Evolutionary conservation across 2,329 filamentous ascomycete species (phyloP).

Genomic region (Cladosporium sp.): DNA sequence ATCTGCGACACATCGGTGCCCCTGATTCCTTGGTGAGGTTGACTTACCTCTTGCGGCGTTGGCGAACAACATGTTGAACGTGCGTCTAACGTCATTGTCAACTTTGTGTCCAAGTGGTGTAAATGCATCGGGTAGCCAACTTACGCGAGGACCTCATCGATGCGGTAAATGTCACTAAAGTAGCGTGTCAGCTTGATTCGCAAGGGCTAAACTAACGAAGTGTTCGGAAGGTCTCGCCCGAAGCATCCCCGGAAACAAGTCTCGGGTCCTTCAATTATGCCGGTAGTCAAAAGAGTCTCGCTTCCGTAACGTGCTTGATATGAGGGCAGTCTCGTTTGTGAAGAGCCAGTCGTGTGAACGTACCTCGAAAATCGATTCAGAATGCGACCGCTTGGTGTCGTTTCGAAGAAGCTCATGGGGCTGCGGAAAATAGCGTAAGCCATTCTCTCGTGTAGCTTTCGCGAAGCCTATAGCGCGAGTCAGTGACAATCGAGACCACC

Average conservation of each 20-base stretch:
- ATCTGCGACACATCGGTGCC: neutral
- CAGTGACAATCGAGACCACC: neutral
- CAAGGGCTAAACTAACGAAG: neutral
- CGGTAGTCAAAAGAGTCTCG: too few species aligned
- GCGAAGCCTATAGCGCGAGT: slow-evolving; percentile 61
- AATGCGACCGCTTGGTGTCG: slow-evolving; percentile 92
- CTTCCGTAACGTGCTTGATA: too few species aligned
- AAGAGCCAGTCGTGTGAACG: slow-evolving; percentile 24
- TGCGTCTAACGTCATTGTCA: slow-evolving; percentile 50
- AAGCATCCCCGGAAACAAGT: too few species aligned
- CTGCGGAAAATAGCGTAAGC: slow-evolving; percentile 94
- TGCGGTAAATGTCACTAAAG: slow-evolving; percentile 68
- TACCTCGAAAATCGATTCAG: slow-evolving; percentile 92
- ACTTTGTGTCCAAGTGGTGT: neutral
- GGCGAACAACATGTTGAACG: slow-evolving; percentile 82
- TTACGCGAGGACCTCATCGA: slow-evolving; percentile 84
- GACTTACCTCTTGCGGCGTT: slow-evolving; percentile 46
- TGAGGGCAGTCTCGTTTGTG: too few species aligned
- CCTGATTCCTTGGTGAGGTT: neutral
- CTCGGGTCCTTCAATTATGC: too few species aligned
- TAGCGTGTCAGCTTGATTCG: neutral
- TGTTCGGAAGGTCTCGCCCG: neutral
- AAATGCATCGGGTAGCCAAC: slow-evolving; percentile 21
- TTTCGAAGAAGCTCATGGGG: slow-evolving; percentile 98
- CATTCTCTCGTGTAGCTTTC: slow-evolving; percentile 96